Evolutionary conservation across 805 yeast species (phyloP), one percentile per base, ranked within the genome.

Genomic region (Metschnikowia kofuensis): DNA sequence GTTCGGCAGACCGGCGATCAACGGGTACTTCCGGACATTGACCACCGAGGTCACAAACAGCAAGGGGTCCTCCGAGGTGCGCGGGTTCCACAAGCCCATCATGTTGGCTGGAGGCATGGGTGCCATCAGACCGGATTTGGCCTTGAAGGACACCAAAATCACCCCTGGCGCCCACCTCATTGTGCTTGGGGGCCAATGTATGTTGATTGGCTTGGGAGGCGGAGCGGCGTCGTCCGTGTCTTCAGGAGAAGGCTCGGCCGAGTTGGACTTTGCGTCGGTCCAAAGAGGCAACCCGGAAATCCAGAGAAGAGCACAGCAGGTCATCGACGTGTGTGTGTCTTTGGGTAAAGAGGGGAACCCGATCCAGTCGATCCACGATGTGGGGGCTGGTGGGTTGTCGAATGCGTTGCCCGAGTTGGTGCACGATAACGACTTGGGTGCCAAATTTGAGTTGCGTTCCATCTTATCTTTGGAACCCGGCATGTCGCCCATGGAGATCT

Each of bases 61-160:
- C 40, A 76, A 82, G 42, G 86, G 85, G 34, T 74, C 83, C 54
- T 74, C 74, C 46, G 96, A 89, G 67, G 72, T 89, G 56, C 83
- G 98, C 71, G 99, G 99, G 38, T 94, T 85, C 82, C 99, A 94
- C 70, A 94, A 94, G 71, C 99, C 99, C 42, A 94, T 94, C 63
- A 94, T 94, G 99, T 72, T 94, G 70, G 99, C 99, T 44, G 99
- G 99, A 76, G 99, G 99, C 63, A 80, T 94, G 76, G 99, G 99
- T 65, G 85, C 97, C 35, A 88, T 92, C 42, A 82, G 99, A 69
- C 98, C 98, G 6, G 89, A 82, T 55, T 82, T 91, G 63, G 91
- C 98, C 7, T 76, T 94, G 57, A 94, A 94, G 69, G 86, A 89
- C 67, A 82, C 83, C 50, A 85, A 82, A 51, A 89, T 94, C 58